phyloP scores from a whole-genome alignment of 1,284 basidiomycete genomes.

The Hortiboletus rubellus region DNA sequence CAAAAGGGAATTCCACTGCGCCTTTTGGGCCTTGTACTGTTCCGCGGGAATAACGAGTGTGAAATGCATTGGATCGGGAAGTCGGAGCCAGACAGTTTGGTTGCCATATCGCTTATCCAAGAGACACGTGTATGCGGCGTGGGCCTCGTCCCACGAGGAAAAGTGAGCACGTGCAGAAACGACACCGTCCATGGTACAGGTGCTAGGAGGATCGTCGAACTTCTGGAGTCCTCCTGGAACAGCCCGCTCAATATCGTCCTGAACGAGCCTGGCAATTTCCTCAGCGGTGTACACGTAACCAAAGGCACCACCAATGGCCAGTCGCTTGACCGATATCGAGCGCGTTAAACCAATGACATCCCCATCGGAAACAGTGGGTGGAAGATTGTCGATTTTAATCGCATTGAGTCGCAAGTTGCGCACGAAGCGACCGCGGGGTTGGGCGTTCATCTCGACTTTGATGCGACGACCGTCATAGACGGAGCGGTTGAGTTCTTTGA shows the following conservation, averaged over 20 bases:
- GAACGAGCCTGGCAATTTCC: conserved; percentile 15
- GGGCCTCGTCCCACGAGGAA: conserved; percentile 47
- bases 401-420: too few species aligned
- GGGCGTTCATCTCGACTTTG: too few species aligned
- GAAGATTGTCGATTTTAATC: conserved; percentile 23
- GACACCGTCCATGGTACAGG: conserved; percentile 25
- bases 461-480: too few species aligned
- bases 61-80: conserved; percentile 29
- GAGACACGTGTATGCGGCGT: conserved; percentile 37
- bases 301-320: conserved; percentile 1
- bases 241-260: conserved; percentile 19
- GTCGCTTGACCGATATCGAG: conserved; percentile 25
- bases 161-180: conserved; percentile 44
- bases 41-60: conserved; percentile 42
- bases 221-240: conserved; percentile 16
- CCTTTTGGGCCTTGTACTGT: conserved; percentile 53
- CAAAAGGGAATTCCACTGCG: conserved; percentile 46
- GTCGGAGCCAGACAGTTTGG: conserved; percentile 36
- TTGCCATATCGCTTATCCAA: conserved; percentile 30
- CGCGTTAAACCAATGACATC: conserved; percentile 24
- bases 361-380: conserved; percentile 19
- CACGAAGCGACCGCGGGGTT: too few species aligned
- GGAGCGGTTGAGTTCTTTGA: too few species aligned
- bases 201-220: conserved; percentile 25
- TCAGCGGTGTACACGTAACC: neutral